A percentile compares a stretch with the other conserved stretches of the same genome.
Evolutionary conservation across 129 eudicot genomes (phyloP).

Genomic region (Silybum marianum): DNA sequence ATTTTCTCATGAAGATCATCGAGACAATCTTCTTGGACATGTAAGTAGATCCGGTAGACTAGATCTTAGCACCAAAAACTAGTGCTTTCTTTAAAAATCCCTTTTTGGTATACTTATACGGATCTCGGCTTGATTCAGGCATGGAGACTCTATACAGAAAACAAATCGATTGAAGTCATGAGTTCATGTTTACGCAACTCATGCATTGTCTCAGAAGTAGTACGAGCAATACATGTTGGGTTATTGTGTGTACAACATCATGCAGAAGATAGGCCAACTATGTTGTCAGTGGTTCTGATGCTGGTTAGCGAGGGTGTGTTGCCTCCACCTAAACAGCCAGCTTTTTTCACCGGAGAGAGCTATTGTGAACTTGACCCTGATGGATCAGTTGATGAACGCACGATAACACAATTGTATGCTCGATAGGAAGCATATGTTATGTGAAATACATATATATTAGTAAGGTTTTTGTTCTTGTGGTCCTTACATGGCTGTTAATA

Average conservation of each 20-base stretch:
- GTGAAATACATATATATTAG: not conserved
- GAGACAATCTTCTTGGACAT: constrained; percentile 52
- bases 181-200: constrained; percentile 10
- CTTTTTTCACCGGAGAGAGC: constrained; percentile 19
- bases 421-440: not conserved
- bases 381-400: constrained; percentile 12
- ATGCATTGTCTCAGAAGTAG: constrained; percentile 12
- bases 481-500: not conserved
- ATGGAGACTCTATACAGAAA: constrained; percentile 29
- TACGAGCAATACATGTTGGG: constrained; percentile 38
- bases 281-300: constrained; percentile 53
- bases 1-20: constrained; percentile 40
- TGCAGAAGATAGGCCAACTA: constrained; percentile 52
- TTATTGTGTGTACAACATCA: constrained; percentile 54
- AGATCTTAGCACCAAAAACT: not conserved
- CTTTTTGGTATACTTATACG: not conserved
- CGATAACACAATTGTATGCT: constrained; percentile 20
- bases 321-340: constrained; percentile 37
- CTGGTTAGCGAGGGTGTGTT: constrained; percentile 38
- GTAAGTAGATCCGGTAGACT: constrained; percentile 23
- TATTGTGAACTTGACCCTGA: not conserved
- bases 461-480: not conserved
- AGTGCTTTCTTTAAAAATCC: not conserved
- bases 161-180: constrained; percentile 23
- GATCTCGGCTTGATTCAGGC: constrained; percentile 17